phyloP scores from a whole-genome alignment of 495 filamentous ascomycete genomes.

The Aspergillus sparsus region DNA sequence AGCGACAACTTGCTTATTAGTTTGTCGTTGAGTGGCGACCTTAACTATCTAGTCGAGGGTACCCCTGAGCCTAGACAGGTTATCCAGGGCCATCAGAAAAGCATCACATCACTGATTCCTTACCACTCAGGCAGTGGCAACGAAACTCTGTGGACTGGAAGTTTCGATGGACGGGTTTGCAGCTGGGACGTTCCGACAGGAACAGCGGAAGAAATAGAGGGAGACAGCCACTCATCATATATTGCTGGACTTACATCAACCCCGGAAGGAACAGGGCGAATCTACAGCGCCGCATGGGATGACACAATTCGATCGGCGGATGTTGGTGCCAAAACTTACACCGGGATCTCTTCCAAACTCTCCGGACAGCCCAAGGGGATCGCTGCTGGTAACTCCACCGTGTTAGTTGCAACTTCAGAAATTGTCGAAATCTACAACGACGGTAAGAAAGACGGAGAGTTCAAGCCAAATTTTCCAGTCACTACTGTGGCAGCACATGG shows the following conservation, averaged over 20 bases:
- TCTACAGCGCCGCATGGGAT: constrained; percentile 92
- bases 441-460: constrained; percentile 56
- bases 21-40: constrained; percentile 80
- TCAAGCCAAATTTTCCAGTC: constrained; percentile 65
- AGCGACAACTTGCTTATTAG: constrained; percentile 86
- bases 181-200: constrained; percentile 77
- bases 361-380: constrained; percentile 64
- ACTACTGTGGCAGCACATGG: constrained; percentile 69
- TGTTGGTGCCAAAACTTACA: constrained; percentile 57
- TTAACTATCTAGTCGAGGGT: constrained; percentile 82
- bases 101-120: constrained; percentile 71
- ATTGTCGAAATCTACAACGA: constrained; percentile 66
- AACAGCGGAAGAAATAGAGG: constrained; percentile 66
- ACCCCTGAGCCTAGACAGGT: constrained; percentile 66
- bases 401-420: constrained; percentile 66
- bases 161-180: constrained; percentile 84
- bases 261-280: constrained; percentile 52
- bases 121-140: constrained; percentile 43
- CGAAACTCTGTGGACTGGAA: constrained; percentile 78
- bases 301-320: constrained; percentile 85
- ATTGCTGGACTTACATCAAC: constrained; percentile 72
- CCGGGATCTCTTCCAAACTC: constrained; percentile 51
- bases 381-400: constrained; percentile 42
- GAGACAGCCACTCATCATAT: constrained; percentile 77
- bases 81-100: constrained; percentile 92